These are phyloP conservation scores for Rhododendron simsii DNA, from an alignment of 148 eudicot species.

Conservation along the genomic window DNA sequence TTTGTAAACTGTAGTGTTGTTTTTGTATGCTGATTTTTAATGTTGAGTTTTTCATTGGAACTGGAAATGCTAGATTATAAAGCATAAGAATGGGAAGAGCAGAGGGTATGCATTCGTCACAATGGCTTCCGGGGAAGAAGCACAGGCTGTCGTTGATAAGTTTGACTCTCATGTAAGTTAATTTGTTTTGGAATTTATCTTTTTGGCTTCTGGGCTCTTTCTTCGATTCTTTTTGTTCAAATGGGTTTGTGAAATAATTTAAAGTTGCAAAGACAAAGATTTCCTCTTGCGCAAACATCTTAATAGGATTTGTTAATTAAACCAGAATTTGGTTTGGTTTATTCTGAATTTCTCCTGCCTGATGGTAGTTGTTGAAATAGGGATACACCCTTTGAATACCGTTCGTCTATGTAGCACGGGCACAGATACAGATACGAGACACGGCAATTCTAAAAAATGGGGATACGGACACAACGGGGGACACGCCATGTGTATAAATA, in stretches of 20 bases:
- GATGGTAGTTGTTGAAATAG: background rate
- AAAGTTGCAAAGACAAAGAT: background rate
- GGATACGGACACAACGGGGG: too few species aligned
- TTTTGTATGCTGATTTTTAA: background rate
- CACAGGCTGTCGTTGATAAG: constrained; percentile 65
- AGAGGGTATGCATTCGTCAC: constrained; percentile 89
- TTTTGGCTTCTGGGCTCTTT: background rate
- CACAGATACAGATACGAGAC: too few species aligned
- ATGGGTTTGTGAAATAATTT: background rate
- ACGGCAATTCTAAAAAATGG: too few species aligned
- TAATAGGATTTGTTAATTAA: background rate
- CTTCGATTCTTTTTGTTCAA: background rate
- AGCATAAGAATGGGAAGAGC: constrained; percentile 62
- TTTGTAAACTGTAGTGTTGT: background rate
- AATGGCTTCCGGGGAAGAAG: constrained; percentile 74
- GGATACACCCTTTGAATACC: background rate
- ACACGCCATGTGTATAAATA: too few species aligned
- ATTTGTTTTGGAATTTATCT: background rate
- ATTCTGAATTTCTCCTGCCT: background rate
- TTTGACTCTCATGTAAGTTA: constrained; percentile 52
- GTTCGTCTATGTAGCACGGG: background rate
- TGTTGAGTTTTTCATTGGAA: constrained; percentile 8
- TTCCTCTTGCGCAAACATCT: background rate
- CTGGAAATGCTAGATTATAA: constrained; percentile 52
- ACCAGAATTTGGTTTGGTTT: background rate